These are phyloP conservation scores for Moelleriella libera DNA, from an alignment of 2,329 filamentous ascomycete genomes.

Conservation along the genomic window DNA sequence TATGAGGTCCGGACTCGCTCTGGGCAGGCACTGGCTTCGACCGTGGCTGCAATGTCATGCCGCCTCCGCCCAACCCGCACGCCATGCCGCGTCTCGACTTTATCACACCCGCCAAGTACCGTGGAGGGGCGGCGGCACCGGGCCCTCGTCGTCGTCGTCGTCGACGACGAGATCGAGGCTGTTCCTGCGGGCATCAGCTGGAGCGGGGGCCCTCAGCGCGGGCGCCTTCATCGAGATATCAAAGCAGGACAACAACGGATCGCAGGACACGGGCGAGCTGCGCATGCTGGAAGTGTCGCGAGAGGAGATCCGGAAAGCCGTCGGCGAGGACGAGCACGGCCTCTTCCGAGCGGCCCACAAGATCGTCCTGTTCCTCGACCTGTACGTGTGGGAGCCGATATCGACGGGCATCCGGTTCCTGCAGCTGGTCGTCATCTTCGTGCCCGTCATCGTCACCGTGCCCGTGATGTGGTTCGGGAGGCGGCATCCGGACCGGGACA, in stretches of 20 bases:
- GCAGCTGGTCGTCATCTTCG: slow-evolving; percentile 75
- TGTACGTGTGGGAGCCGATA: slow-evolving; percentile 69
- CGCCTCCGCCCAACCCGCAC: slow-evolving; percentile 8
- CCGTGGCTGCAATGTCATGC: slow-evolving; percentile 10
- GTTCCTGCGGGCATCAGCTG: slow-evolving; percentile 24
- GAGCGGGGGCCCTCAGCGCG: slow-evolving; percentile 33
- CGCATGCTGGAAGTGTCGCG: slow-evolving; percentile 79
- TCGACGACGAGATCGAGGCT: slow-evolving; percentile 6
- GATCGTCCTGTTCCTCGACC: slow-evolving; percentile 53
- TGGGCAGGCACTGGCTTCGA: slow-evolving; percentile 30
- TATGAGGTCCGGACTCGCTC: slow-evolving; percentile 30
- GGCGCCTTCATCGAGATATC: slow-evolving; percentile 44
- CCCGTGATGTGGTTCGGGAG: slow-evolving; percentile 70
- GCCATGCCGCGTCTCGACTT: slow-evolving; percentile 12
- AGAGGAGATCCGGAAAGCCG: slow-evolving; percentile 57
- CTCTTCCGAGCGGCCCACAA: slow-evolving; percentile 42
- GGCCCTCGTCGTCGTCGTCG: neutral
- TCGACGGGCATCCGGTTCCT: slow-evolving; percentile 80
- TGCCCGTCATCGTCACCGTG: slow-evolving; percentile 71
- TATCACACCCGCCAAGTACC: slow-evolving; percentile 11
- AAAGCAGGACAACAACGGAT: slow-evolving; percentile 34
- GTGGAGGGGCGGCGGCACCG: slow-evolving; percentile 8
- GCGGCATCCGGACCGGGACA: slow-evolving; percentile 47
- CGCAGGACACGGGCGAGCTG: slow-evolving; percentile 56
- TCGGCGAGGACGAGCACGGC: slow-evolving; percentile 47